Conservation (phyloP, 441 rosid species). For the Jatropha multifida region DNA sequence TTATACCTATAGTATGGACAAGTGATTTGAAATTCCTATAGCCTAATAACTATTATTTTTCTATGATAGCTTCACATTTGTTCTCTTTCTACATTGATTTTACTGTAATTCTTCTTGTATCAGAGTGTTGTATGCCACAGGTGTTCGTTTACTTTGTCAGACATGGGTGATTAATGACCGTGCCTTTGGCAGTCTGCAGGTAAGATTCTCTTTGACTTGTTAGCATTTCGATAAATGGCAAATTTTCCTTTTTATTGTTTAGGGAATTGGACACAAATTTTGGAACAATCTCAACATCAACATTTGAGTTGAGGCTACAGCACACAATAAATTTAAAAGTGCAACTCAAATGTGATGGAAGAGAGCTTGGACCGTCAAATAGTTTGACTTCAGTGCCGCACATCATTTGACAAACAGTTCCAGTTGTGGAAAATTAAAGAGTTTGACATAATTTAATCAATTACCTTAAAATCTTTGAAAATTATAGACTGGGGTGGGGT, state of each 20-base stretch:
- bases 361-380: not conserved
- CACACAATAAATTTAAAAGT: not conserved
- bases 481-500: not conserved
- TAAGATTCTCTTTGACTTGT: slow-evolving; percentile 32
- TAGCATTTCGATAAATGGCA: not conserved
- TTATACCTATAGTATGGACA: not conserved
- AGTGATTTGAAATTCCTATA: not conserved
- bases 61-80: not conserved
- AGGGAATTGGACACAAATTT: not conserved
- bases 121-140: slow-evolving; percentile 78
- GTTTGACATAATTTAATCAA: not conserved
- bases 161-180: slow-evolving; percentile 92
- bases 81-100: slow-evolving; percentile 18
- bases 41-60: slow-evolving; percentile 11
- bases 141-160: slow-evolving; percentile 90
- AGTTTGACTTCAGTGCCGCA: not conserved
- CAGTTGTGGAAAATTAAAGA: slow-evolving; percentile 9
- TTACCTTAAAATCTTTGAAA: not conserved
- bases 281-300: not conserved
- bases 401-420: slow-evolving; percentile 7
- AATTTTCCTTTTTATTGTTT: not conserved
- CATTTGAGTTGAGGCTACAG: not conserved
- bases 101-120: slow-evolving; percentile 29
- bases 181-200: slow-evolving; percentile 81
- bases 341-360: not conserved